These are phyloP conservation scores for Fusarium sp. DNA, from an alignment of 2,329 filamentous ascomycete genomes.

Conservation along the genomic window DNA sequence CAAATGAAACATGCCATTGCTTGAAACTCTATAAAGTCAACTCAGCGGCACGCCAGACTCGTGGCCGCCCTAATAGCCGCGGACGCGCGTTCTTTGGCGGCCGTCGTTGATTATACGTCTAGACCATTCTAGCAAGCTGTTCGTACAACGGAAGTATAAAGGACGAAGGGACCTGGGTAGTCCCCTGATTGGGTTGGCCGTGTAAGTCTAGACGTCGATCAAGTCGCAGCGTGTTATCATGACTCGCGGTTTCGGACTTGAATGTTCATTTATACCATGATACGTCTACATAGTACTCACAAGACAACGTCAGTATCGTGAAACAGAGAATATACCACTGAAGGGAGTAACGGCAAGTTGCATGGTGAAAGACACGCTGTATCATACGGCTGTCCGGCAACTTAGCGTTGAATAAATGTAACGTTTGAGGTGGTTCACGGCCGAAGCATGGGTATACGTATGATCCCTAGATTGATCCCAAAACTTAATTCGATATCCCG, in stretches of 20 bases:
- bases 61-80: slow-evolving; percentile 6
- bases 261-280: slow-evolving; percentile 6
- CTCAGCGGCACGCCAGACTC: slow-evolving; percentile 11
- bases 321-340: slow-evolving; percentile 6
- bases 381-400: not conserved
- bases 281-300: slow-evolving; percentile 7
- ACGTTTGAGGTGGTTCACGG: slow-evolving; percentile 9
- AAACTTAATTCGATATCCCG: slow-evolving; percentile 32
- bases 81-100: slow-evolving; percentile 41
- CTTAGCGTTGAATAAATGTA: slow-evolving; percentile 3
- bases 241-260: not conserved
- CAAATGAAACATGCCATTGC: slow-evolving; percentile 7
- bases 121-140: slow-evolving; percentile 27
- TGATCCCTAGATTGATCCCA: slow-evolving; percentile 9
- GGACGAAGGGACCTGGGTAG: not conserved
- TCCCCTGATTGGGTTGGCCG: slow-evolving; percentile 6
- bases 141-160: slow-evolving; percentile 20
- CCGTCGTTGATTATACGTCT: slow-evolving; percentile 18
- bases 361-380: too few relatives aligned
- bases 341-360: too few relatives aligned
- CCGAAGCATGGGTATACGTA: slow-evolving; percentile 30
- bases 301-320: slow-evolving; percentile 21
- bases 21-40: too few relatives aligned
- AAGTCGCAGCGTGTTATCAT: slow-evolving; percentile 1
- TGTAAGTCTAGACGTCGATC: slow-evolving; percentile 6